Conservation (phyloP, 305 asterid genomes). For the Fraxinus dipetala region DNA sequence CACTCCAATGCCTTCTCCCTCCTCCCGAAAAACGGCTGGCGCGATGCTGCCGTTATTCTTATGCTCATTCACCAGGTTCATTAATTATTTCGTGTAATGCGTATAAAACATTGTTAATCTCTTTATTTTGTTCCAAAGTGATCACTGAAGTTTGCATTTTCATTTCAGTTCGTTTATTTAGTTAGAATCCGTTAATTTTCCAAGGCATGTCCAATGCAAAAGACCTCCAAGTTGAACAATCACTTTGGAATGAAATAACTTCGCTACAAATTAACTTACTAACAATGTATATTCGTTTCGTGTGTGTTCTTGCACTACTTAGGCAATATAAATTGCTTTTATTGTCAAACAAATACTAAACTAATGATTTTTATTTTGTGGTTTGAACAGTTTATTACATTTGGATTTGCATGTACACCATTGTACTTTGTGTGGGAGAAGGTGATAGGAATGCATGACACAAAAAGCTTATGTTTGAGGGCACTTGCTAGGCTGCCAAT, state of each 20-base stretch:
- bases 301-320: neutral
- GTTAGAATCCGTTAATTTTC: neutral
- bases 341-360: neutral
- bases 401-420: constrained; percentile 63
- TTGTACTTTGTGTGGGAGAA: constrained; percentile 69
- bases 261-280: neutral
- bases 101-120: neutral
- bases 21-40: constrained; percentile 56
- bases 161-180: neutral
- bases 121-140: neutral
- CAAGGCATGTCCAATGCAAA: too few species aligned
- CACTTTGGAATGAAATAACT: neutral
- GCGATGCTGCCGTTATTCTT: constrained; percentile 79
- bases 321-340: neutral
- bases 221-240: neutral
- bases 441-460: constrained; percentile 69
- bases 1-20: constrained; percentile 73
- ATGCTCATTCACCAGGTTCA: constrained; percentile 85
- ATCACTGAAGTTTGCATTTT: neutral
- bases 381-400: constrained; percentile 49
- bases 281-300: neutral
- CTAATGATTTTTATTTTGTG: too few species aligned
- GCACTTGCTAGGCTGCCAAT: constrained; percentile 57
- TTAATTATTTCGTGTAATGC: neutral
- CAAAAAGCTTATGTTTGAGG: constrained; percentile 54